These are phyloP conservation scores for Apiospora phragmitis DNA, from an alignment of 2,329 filamentous ascomycete species.

Conservation along the genomic window DNA sequence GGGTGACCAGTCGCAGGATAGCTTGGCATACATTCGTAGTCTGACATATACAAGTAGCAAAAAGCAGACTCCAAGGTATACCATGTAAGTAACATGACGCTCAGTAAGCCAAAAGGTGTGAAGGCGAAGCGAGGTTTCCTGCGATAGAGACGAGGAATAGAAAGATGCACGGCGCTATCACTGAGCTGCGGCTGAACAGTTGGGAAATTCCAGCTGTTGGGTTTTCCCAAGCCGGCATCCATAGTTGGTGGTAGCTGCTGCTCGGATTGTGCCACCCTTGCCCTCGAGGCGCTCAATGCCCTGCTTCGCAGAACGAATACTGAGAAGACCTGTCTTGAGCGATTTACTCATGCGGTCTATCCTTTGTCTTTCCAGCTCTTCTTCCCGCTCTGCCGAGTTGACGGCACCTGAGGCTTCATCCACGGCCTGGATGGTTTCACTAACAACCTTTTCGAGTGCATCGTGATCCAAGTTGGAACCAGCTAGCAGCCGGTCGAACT, in stretches of 20 bases:
- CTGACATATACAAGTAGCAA: constrained; percentile 56
- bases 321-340: constrained; percentile 50
- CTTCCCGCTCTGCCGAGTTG: constrained; percentile 13
- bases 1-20: constrained; percentile 54
- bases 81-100: constrained; percentile 52
- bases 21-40: constrained; percentile 45
- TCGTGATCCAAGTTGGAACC: constrained; percentile 35
- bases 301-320: constrained; percentile 55
- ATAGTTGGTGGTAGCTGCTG: constrained; percentile 21
- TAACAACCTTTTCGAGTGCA: constrained; percentile 29
- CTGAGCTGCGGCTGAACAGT: constrained; percentile 12
- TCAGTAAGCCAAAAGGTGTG: constrained; percentile 48
- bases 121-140: constrained; percentile 45
- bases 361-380: constrained; percentile 24
- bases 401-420: constrained; percentile 12
- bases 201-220: constrained; percentile 8
- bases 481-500: constrained; percentile 49
- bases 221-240: constrained; percentile 11
- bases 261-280: constrained; percentile 46
- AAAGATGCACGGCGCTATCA: constrained; percentile 41
- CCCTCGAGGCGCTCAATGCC: constrained; percentile 60
- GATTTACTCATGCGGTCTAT: constrained; percentile 53
- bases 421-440: constrained; percentile 26
- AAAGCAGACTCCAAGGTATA: constrained; percentile 53
- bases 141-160: constrained; percentile 48